A percentile compares a stretch with the other conserved stretches of the same genome.
Evolutionary conservation across 2,329 filamentous ascomycete genomes (phyloP).

Genomic region (Curvularia spicifera): DNA sequence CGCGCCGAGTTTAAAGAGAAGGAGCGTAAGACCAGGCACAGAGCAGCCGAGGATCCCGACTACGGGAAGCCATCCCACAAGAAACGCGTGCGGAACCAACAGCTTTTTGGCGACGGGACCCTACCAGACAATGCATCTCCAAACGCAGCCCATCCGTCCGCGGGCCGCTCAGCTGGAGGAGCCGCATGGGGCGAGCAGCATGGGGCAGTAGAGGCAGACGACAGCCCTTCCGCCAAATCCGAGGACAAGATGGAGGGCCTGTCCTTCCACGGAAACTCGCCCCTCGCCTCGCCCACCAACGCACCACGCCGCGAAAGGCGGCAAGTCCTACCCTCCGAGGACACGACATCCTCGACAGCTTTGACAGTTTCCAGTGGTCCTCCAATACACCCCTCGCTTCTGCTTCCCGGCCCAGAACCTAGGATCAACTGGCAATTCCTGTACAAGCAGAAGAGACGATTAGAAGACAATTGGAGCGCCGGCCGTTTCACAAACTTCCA

Average conservation of each 20-base stretch:
- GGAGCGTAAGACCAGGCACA: conserved; percentile 55
- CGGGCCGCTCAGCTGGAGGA: conserved; percentile 26
- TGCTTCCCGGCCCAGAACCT: conserved; percentile 52
- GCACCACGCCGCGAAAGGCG: conserved; percentile 28
- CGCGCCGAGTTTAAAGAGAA: conserved; percentile 45
- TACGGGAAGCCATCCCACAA: conserved; percentile 59
- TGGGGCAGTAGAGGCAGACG: conserved; percentile 56
- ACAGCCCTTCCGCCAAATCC: conserved; percentile 34
- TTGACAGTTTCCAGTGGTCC: conserved; percentile 1
- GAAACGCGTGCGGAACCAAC: conserved; percentile 57
- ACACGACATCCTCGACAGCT: conserved; percentile 16
- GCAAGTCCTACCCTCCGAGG: conserved; percentile 17
- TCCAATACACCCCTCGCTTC: conserved; percentile 43
- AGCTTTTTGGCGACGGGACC: conserved; percentile 49
- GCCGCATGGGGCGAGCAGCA: conserved; percentile 56
- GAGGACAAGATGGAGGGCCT: conserved; percentile 51
- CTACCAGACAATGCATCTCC: conserved; percentile 31
- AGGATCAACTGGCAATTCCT: conserved; percentile 92
- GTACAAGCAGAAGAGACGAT: conserved; percentile 81
- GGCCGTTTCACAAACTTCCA: conserved; percentile 87
- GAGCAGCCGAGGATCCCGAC: conserved; percentile 56
- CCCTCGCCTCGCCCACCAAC: conserved; percentile 24
- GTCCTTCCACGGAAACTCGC: conserved; percentile 34
- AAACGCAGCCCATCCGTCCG: conserved; percentile 28
- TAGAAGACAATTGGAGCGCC: conserved; percentile 91